phyloP scores from a whole-genome alignment of 208 protist species.

The Trichomonas gallinae region DNA sequence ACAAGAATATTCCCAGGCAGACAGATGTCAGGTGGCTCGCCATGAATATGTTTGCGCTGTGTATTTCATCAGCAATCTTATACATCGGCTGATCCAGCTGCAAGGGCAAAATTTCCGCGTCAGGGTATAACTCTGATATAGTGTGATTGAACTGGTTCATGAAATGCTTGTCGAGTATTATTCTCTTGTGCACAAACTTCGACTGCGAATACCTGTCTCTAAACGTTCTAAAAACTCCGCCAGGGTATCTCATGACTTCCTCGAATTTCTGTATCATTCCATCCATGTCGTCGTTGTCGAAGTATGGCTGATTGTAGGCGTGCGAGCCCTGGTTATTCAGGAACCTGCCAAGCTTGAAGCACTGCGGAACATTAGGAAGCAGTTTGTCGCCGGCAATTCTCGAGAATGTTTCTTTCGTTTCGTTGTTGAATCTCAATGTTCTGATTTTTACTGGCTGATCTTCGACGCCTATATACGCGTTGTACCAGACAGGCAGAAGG shows the following conservation, averaged over 20 bases:
- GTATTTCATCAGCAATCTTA: not conserved
- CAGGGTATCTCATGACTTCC: not conserved
- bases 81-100: not conserved
- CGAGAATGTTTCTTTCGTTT: not conserved
- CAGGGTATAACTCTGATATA: not conserved
- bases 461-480: not conserved
- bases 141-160: not conserved
- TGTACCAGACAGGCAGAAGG: not conserved
- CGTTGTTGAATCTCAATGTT: not conserved
- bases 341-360: not conserved
- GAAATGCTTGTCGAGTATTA: not conserved
- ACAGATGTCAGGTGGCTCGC: not conserved
- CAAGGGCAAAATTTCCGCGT: not conserved
- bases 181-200: not conserved
- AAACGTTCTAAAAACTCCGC: not conserved
- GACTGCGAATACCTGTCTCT: not conserved
- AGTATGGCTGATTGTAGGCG: not conserved
- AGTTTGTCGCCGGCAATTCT: not conserved
- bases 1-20: not conserved
- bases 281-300: not conserved
- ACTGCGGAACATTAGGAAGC: not conserved
- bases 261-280: not conserved
- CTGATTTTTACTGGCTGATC: not conserved
- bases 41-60: not conserved
- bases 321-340: not conserved